Base-by-base conservation (phyloP, 2,329 filamentous ascomycete genomes). In the Fusarium phyllophilum region DNA sequence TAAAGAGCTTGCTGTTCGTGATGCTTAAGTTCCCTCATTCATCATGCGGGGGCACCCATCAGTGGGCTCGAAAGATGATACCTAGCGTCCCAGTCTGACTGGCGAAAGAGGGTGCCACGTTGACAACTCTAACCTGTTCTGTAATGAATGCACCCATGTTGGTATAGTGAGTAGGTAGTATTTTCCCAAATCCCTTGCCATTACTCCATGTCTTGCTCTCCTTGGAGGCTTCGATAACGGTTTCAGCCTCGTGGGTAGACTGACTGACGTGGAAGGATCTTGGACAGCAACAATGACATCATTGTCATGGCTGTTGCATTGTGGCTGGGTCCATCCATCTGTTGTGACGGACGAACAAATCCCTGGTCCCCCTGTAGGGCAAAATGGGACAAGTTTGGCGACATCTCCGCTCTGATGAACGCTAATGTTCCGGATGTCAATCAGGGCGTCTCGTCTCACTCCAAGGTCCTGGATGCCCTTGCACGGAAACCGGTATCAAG, bases 211-310 rank as follows among this genome's bases (percentile, higher is more conserved):
- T 54, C 48, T 64, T 68, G 49, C 57, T 72, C 57, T 72, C 57
- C 41, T 54, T 36, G 26, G 58, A 48, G 39, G 41, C 60, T 39
- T 48, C 52, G 42, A 61, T 66, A 67, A 63, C 22, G 44, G 75
- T 77, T 77, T 77, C 75, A 77, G 75, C 75, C 75, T 78, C 75
- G 63, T 78, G 63, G 72, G 46, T 74, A 29, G 26, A 29, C 26
- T 69, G 66, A 76, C 73, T 70, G 75, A 78, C 69, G 70, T 74
- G 74, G 75, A 67, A 67, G 62, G 60, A 75, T 72, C 58, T 63
- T 61, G 56, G 58, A 71, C 34, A 75, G 62, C 31, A 44, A 57
- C 51, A 60, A 55, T 77, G 75, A 78, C 75, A 71, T 77, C 75
- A 78, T 72, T 33, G 38, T 18, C 38, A 64, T 52, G n/a, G 59